phyloP scores from a whole-genome alignment of 768 basidiomycete species.

The Boletus barrowsii region DNA sequence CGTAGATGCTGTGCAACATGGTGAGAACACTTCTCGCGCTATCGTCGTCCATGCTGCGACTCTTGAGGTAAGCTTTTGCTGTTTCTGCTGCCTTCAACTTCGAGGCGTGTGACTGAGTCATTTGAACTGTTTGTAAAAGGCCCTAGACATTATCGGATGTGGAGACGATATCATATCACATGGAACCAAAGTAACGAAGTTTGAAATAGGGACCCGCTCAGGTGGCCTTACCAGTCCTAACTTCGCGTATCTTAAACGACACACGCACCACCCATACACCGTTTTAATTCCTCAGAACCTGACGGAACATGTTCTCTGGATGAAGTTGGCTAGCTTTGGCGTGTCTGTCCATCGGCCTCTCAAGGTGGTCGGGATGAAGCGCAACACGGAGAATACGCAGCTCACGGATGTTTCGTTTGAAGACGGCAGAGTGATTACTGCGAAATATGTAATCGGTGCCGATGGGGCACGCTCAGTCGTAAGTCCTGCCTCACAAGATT shows the following conservation, averaged over 20 bases:
- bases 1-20: slow-evolving; percentile 37
- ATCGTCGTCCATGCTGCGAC: slow-evolving; percentile 50
- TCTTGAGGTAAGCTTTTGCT: slow-evolving; percentile 39
- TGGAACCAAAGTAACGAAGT: slow-evolving; percentile 31
- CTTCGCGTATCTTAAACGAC: neutral
- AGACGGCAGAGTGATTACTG: neutral
- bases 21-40: slow-evolving; percentile 41
- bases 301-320: slow-evolving; percentile 26
- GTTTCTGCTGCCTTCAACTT: slow-evolving; percentile 15
- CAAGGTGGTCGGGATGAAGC: neutral
- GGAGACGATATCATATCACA: slow-evolving; percentile 36
- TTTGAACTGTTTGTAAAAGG: slow-evolving; percentile 26
- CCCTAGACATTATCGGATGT: slow-evolving; percentile 42
- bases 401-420: slow-evolving; percentile 15
- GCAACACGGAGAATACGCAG: neutral
- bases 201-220: slow-evolving; percentile 29
- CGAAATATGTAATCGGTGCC: slow-evolving; percentile 31
- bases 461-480: slow-evolving; percentile 37
- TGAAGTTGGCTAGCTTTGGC: slow-evolving; percentile 31
- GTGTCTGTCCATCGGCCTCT: slow-evolving; percentile 15
- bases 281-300: neutral
- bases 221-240: neutral
- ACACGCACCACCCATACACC: slow-evolving; percentile 45
- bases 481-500: neutral
- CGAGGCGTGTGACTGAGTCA: slow-evolving; percentile 22